These are phyloP conservation scores for Pythium monospermum DNA, from an alignment of 352 stramenopile species.

Conservation along the genomic window DNA sequence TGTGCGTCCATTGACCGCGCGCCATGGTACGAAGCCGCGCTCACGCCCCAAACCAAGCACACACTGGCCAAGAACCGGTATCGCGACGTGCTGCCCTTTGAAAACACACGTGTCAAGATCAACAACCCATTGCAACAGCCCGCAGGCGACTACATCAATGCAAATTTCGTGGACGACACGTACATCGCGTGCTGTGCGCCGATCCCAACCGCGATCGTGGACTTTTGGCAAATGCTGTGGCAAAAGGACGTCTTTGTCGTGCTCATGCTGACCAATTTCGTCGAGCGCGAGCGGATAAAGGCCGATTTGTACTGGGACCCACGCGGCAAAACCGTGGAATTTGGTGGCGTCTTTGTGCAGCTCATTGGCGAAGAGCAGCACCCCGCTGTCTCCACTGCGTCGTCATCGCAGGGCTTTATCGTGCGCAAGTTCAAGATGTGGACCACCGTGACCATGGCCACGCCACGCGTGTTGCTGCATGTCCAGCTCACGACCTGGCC, in stretches of 20 bases:
- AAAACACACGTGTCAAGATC: constrained; percentile 63
- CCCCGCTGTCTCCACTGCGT: no score
- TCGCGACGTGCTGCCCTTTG: constrained; percentile 67
- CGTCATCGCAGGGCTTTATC: constrained; percentile 32
- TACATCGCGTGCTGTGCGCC: constrained; percentile 81
- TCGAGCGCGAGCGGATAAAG: constrained; percentile 66
- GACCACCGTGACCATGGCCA: constrained; percentile 17
- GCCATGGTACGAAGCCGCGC: constrained; percentile 41
- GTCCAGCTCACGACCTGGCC: constrained; percentile 79
- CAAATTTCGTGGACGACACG: constrained; percentile 48
- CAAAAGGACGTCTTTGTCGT: constrained; percentile 69
- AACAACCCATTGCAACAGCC: constrained; percentile 3
- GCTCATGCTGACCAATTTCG: constrained; percentile 87
- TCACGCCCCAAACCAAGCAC: constrained; percentile 60
- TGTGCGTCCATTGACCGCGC: constrained; percentile 53
- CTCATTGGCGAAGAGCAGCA: constrained; percentile 38
- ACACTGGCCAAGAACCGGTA: constrained; percentile 78
- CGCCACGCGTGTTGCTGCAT: constrained; percentile 50
- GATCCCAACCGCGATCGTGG: constrained; percentile 47
- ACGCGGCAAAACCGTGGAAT: constrained; percentile 36
- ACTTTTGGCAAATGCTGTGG: constrained; percentile 87
- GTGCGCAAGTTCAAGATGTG: constrained; percentile 53
- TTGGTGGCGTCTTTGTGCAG: constrained; percentile 46
- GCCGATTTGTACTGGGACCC: constrained; percentile 74
- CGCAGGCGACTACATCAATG: constrained; percentile 71